Conservation (phyloP, 2,329 filamentous ascomycete species). For the Ciborinia camelliae region DNA sequence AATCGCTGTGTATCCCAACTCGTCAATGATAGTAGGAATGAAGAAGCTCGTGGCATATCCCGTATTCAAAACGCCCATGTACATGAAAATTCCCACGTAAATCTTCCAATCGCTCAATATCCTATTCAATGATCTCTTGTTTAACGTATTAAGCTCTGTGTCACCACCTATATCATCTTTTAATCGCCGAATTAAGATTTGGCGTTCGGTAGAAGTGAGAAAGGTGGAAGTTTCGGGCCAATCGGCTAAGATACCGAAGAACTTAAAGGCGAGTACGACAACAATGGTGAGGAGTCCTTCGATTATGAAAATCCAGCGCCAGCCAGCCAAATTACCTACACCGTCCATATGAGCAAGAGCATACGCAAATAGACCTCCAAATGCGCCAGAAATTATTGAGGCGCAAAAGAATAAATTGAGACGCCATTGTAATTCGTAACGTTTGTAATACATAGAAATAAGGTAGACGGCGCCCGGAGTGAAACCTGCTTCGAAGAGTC, state of each 20-base stretch:
- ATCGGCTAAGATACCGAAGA: slow-evolving; percentile 45
- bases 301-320: slow-evolving; percentile 44
- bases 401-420: slow-evolving; percentile 53
- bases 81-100: slow-evolving; percentile 44
- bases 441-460: slow-evolving; percentile 49
- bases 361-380: slow-evolving; percentile 54
- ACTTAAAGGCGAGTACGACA: slow-evolving; percentile 40
- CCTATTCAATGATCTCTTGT: slow-evolving; percentile 39
- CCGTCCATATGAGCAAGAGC: slow-evolving; percentile 52
- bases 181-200: slow-evolving; percentile 29
- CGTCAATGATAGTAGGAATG: slow-evolving; percentile 28
- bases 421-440: slow-evolving; percentile 48
- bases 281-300: slow-evolving; percentile 42
- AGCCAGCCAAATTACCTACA: slow-evolving; percentile 46
- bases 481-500: slow-evolving; percentile 50
- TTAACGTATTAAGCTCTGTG: slow-evolving; percentile 33
- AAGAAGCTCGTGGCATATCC: slow-evolving; percentile 39
- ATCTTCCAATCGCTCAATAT: slow-evolving; percentile 49
- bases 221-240: slow-evolving; percentile 43
- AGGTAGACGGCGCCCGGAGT: slow-evolving; percentile 55
- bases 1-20: slow-evolving; percentile 27
- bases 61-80: slow-evolving; percentile 56
- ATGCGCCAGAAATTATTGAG: slow-evolving; percentile 52
- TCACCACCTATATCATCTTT: slow-evolving; percentile 24
- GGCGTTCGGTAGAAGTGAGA: slow-evolving; percentile 41